A percentile compares a stretch with the other conserved stretches of the same genome.
Conservation (phyloP, 176 grass and related monocot genomes). For the Musa troglodytarum region DNA sequence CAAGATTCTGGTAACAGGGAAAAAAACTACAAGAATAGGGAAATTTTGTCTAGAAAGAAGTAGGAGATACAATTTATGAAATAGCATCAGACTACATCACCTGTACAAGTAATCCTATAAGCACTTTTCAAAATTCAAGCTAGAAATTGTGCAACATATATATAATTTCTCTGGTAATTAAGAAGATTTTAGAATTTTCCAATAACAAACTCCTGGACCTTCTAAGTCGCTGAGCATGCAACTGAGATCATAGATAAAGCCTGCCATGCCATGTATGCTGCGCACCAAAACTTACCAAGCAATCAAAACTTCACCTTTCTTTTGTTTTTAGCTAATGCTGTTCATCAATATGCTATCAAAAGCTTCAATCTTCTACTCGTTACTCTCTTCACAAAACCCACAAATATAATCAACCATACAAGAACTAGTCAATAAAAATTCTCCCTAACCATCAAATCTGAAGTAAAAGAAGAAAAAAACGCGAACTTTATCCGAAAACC, state of each 20-base stretch:
- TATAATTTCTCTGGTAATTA: background rate
- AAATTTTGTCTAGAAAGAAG: too few relatives aligned
- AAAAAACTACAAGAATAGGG: background rate
- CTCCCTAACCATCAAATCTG: background rate
- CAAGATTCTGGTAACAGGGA: background rate
- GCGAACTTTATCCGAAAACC: background rate
- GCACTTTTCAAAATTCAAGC: background rate
- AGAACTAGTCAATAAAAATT: background rate
- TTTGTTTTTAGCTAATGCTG: background rate
- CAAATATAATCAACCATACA: background rate
- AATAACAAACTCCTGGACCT: background rate
- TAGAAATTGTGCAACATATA: background rate
- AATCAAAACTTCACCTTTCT: background rate
- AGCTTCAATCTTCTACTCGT: background rate
- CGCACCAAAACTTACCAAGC: background rate
- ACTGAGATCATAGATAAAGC: background rate
- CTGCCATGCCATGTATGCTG: background rate
- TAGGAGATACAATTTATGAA: background rate
- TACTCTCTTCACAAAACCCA: background rate
- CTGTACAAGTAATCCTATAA: background rate
- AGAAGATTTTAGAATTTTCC: background rate
- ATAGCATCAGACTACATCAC: background rate
- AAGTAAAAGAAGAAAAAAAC: background rate
- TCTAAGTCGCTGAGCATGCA: background rate
- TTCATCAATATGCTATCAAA: background rate